Evolutionary conservation across 2,329 filamentous ascomycete genomes (phyloP), one percentile per base, ranked within the genome.

Genomic region (Aspergillus udagawae): DNA sequence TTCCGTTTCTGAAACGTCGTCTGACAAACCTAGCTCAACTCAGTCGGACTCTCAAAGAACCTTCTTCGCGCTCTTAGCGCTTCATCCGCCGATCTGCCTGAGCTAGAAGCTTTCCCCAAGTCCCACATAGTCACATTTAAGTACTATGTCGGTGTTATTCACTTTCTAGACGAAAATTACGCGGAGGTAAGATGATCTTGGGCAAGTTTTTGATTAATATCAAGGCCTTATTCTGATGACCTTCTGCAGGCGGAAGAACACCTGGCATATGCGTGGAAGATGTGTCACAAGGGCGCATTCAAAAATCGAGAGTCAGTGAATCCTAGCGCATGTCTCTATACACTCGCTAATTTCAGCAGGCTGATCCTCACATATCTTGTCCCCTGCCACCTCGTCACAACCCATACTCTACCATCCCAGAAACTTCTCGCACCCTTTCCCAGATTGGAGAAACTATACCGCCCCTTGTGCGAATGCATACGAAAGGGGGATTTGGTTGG

Each of bases 81-180:
- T 12, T 88, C 89, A 54, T 80, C 80, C 59, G 83, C 85, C 48
- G 93, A 99, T 67, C 88, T 99, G 78, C 94, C 94, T 0, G 79
- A 84, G 0, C 80, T 97, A 29, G 82, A 88, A 17, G 80, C 83
- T 14, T 99, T 96, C 67, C 93, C 94, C 1, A 91, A 88, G 69
- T 88, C 92, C 3, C 94, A 99, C 69, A 86, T 91, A 61, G 92
- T 97, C 44, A 97, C 93, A 0, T 99, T 96, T 78, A 93, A 92
- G 70, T 99, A 97, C 76, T 97, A 97, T 71, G 86, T 92, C 63
- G 94, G 94, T 10, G 90, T 99, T 4, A 84, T 99, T n/a, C 84
- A 87, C 57, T 99, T 99, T 71, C 76, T 99, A 4, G 92, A 97
- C 61, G 95, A 99, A 71, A 91, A 97, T 69, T 99, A 99, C 68